Percentiles rank a stretch among this genome's conserved stretches.
phyloP scores from a whole-genome alignment of 2,329 filamentous ascomycete genomes.

The Aspergillus persii region DNA sequence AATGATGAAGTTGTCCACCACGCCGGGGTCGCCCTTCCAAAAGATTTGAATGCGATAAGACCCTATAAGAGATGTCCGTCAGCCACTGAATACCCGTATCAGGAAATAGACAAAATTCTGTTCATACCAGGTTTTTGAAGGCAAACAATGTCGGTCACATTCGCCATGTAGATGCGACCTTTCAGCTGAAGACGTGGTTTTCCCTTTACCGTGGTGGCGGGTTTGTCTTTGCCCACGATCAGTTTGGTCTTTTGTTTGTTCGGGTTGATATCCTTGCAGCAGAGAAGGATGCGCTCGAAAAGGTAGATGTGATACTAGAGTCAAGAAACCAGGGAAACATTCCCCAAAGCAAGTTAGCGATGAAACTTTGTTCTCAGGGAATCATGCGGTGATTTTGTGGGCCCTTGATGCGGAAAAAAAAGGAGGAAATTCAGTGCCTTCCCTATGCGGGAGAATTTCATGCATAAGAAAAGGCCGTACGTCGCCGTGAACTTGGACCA shows the following conservation, averaged over 20 bases:
- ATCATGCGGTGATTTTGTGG: not conserved
- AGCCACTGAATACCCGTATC: constrained; percentile 6
- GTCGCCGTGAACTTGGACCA: no score
- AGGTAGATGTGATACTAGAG: constrained; percentile 91
- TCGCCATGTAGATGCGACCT: constrained; percentile 98
- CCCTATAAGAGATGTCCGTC: constrained; percentile 49
- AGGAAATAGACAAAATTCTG: no score
- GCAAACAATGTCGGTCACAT: constrained; percentile 91
- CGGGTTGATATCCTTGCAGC: constrained; percentile 90
- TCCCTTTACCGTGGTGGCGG: constrained; percentile 65
- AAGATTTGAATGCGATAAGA: constrained; percentile 96
- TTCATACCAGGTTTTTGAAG: constrained; percentile 78
- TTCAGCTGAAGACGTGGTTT: constrained; percentile 84
- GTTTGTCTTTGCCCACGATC: constrained; percentile 67
- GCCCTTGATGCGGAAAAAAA: not conserved
- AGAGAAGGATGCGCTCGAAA: constrained; percentile 91
- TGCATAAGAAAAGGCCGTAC: no score
- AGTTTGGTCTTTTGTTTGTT: constrained; percentile 73
- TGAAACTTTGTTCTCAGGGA: not conserved
- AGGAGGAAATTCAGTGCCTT: not conserved
- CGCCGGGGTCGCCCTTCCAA: constrained; percentile 95
- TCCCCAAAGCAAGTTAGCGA: constrained; percentile 16
- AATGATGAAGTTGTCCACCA: constrained; percentile 95
- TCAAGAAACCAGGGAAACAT: not conserved
- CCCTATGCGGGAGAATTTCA: no score